Conservation (phyloP, 768 basidiomycete genomes). For the Termitomyces sp. region DNA sequence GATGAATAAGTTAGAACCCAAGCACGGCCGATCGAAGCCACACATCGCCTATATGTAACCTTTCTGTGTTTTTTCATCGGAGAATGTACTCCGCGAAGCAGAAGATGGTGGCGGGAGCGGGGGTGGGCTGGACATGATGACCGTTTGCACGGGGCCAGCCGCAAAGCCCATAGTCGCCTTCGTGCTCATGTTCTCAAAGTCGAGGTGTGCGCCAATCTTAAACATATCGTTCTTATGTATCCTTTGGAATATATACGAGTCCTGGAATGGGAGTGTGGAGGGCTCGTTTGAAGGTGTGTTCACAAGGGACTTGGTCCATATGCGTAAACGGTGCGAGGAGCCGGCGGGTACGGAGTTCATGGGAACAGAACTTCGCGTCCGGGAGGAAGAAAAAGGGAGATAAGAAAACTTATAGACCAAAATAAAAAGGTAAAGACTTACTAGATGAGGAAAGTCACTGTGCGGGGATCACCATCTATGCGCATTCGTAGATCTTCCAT, state of each 20-base stretch:
- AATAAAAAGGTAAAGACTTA: constrained; percentile 22
- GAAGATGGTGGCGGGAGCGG: constrained; percentile 5
- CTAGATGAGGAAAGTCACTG: constrained; percentile 58
- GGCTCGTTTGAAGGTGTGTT: constrained; percentile 23
- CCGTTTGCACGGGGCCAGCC: constrained; percentile 32
- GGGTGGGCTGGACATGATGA: constrained; percentile 12
- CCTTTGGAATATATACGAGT: constrained; percentile 57
- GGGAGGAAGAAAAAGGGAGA: not conserved
- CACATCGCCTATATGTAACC: constrained; percentile 1
- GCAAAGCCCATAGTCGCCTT: constrained; percentile 48
- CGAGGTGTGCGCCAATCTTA: constrained; percentile 52
- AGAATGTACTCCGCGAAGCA: not conserved
- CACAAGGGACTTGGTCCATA: constrained; percentile 53
- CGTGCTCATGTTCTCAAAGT: constrained; percentile 44
- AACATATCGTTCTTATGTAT: constrained; percentile 62
- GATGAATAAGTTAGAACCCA: not conserved
- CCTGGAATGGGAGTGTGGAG: constrained; percentile 33
- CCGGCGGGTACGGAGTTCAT: constrained; percentile 47
- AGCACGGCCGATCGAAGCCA: not conserved
- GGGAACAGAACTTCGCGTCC: constrained; percentile 43
- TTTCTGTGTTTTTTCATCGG: constrained; percentile 11
- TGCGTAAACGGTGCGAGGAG: constrained; percentile 56
- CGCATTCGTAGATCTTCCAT: constrained; percentile 49
- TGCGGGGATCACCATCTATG: constrained; percentile 49
- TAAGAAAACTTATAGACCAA: constrained; percentile 5